Evolutionary conservation across 2,329 filamentous ascomycete species (phyloP), one percentile per base, ranked within the genome.

Genomic region (Ophidiomyces ophidiicola): DNA sequence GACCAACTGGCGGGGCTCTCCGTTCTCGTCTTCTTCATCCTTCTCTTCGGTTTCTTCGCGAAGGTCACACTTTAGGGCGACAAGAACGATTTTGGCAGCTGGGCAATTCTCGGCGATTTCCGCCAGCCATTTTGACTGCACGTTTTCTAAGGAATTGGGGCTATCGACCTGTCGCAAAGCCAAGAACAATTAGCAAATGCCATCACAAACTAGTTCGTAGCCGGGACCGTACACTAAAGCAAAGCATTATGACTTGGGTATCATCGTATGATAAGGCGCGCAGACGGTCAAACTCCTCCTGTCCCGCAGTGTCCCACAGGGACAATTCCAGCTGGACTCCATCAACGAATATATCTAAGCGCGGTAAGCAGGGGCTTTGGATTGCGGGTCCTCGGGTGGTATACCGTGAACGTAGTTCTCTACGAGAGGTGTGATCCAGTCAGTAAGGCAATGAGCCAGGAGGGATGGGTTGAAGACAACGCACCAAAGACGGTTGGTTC

Each of bases 21-120:
- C 14, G 7, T 34, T 33, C 21, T 56, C 53, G n/a, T 58, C 62
- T 32, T 76, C 78, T 5, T 84, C 80, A 5, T 85, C 82, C 32
- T 74, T 69, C 15, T 72, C 71, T 14, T 85, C 81, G 46, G 67
- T 66, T 39, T 76, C 74, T 64, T 94, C 88, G 50, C 90, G 76
- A 54, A 98, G 66, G 64, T 98, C 90, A 67, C 90, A 98, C 68
- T 98, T 98, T 50, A 98, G 73, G 17, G 90, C 90, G 3, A 94
- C 87, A 5, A 98, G 72, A 12, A 98, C 90, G 32, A 98, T 76
- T 62, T 92, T 93, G 47, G 94, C 90, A 43, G 82, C 84, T 1
- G 86, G 85, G 64, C 90, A 96, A 66, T 98, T 94, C 65, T 98
- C 90, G 46, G 87, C 83, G 50, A 98, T 98, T 64, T 98, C 90